Percentiles rank a stretch among this genome's conserved stretches.
Evolutionary conservation across 2,329 filamentous ascomycete species (phyloP).

Genomic region (Colletotrichum sidae): DNA sequence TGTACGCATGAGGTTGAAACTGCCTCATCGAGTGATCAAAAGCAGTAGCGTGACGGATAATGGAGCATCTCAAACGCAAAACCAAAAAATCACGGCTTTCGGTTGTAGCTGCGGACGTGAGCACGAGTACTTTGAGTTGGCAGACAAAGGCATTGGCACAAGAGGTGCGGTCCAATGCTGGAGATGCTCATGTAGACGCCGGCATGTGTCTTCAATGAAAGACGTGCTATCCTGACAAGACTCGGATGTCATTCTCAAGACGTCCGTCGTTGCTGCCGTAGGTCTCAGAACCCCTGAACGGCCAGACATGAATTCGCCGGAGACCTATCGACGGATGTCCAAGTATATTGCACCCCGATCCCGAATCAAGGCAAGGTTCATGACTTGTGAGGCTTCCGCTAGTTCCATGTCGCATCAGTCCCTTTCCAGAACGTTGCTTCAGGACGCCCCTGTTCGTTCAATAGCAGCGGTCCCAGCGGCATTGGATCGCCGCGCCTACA

Average conservation of each 20-base stretch:
- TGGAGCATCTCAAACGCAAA: too few species aligned
- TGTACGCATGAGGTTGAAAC: neutral
- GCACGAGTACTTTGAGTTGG: neutral
- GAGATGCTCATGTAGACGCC: slow-evolving; percentile 1
- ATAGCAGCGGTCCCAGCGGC: neutral
- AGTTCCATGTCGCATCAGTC: neutral
- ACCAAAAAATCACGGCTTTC: neutral
- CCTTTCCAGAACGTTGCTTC: neutral
- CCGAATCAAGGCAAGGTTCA: neutral
- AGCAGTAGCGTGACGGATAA: neutral
- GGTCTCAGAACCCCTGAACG: neutral
- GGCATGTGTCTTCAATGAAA: slow-evolving; percentile 2
- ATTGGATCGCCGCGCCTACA: slow-evolving; percentile 1
- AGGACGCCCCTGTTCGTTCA: neutral
- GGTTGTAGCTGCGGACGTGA: neutral
- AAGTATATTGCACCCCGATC: neutral
- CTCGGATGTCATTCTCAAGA: neutral
- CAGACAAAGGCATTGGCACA: neutral
- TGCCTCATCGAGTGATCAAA: neutral
- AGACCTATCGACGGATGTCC: slow-evolving; percentile 2
- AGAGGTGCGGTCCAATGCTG: neutral
- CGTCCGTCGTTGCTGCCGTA: neutral
- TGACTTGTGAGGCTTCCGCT: slow-evolving; percentile 2
- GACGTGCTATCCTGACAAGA: slow-evolving; percentile 4
- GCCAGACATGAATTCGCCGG: slow-evolving; percentile 1